Conservation (phyloP, 352 stramenopile genomes). For the Pythium dissimile region DNA sequence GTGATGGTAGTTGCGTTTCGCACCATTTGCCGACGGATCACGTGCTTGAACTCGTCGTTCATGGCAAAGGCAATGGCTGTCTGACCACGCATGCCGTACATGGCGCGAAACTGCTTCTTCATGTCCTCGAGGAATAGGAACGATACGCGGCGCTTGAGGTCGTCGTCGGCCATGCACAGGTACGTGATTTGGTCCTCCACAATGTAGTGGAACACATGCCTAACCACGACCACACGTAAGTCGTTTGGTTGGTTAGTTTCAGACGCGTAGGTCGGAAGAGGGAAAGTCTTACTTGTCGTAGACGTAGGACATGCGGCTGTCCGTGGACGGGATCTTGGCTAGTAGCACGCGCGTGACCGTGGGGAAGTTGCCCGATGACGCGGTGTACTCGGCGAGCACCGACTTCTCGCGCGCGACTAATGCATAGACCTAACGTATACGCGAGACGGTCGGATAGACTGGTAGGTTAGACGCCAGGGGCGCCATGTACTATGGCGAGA, state of each 20-base stretch:
- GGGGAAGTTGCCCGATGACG: constrained; percentile 96
- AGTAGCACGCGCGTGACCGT: constrained; percentile 97
- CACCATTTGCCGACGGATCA: constrained; percentile 94
- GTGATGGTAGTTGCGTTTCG: neutral
- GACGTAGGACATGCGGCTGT: constrained; percentile 97
- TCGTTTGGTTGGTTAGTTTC: too few relatives aligned
- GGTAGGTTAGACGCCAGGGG: neutral
- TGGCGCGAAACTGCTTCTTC: constrained; percentile 86
- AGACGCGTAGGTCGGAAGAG: neutral
- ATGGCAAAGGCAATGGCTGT: constrained; percentile 97
- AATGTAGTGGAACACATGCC: constrained; percentile 95
- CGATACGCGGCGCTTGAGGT: constrained; percentile 93
- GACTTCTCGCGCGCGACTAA: constrained; percentile 96
- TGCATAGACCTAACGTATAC: constrained; percentile 95
- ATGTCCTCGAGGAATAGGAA: constrained; percentile 99
- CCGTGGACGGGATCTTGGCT: constrained; percentile 91
- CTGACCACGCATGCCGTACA: constrained; percentile 73
- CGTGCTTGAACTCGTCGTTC: constrained; percentile 96
- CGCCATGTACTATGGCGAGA: too few relatives aligned
- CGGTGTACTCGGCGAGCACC: constrained; percentile 97
- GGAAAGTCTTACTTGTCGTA: constrained; percentile 90
- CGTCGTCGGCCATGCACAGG: constrained; percentile 97
- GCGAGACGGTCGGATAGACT: neutral
- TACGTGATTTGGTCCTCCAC: constrained; percentile 95
- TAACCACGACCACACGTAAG: constrained; percentile 8